Conservation (phyloP, 345 rosid genomes). For the Bruguiera sexangula region DNA sequence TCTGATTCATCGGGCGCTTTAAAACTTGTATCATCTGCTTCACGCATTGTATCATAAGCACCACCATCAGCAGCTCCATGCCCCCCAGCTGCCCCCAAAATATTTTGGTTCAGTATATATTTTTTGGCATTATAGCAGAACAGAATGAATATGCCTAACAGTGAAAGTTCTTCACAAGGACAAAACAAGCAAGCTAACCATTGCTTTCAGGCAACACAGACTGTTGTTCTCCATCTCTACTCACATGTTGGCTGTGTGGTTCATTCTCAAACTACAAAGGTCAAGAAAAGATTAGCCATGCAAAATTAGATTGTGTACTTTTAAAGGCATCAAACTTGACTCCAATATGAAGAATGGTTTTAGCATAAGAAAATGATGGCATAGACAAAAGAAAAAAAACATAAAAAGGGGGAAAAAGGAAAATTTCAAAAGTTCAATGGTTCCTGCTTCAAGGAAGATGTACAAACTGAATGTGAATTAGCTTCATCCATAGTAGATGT, state of each 20-base stretch:
- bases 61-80: constrained; percentile 28
- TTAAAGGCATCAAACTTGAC: no score
- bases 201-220: constrained; percentile 23
- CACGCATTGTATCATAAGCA: constrained; percentile 27
- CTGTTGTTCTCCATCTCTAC: constrained; percentile 25
- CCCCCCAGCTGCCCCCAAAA: constrained; percentile 20
- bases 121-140: constrained; percentile 10
- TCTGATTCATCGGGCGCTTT: constrained; percentile 55
- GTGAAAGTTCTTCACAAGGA: neutral
- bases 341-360: no score
- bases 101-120: constrained; percentile 8
- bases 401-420: neutral
- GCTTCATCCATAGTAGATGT: constrained; percentile 37
- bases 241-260: neutral
- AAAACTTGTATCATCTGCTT: constrained; percentile 24
- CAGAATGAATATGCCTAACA: neutral
- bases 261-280: no score
- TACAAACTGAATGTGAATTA: constrained; percentile 25
- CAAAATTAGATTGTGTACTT: no score
- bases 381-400: neutral
- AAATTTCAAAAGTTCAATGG: neutral
- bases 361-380: neutral
- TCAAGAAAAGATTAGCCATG: no score
- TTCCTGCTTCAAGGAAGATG: constrained; percentile 7
- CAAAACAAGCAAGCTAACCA: constrained; percentile 25